A percentile compares a stretch with the other conserved stretches of the same genome.
These are phyloP conservation scores for Aspergillus sclerotioniger DNA, from an alignment of 495 filamentous ascomycete species.

Conservation along the genomic window DNA sequence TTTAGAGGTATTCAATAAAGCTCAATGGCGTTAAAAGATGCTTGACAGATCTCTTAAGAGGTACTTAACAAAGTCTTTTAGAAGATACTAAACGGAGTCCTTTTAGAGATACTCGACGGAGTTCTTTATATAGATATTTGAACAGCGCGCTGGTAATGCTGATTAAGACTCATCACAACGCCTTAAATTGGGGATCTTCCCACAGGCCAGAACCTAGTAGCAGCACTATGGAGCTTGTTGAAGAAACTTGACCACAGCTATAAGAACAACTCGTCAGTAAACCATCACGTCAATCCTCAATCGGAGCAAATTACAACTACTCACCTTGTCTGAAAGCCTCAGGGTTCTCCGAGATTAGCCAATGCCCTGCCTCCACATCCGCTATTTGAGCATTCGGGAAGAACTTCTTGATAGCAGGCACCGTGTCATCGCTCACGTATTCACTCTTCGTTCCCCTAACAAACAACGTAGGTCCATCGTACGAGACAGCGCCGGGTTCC, in stretches of 20 bases:
- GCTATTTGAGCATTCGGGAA: slow-evolving; percentile 78
- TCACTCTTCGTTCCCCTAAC: slow-evolving; percentile 77
- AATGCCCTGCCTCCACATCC: slow-evolving; percentile 88
- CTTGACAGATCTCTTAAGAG: too few relatives aligned
- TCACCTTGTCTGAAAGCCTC: slow-evolving; percentile 79
- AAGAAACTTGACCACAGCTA: slow-evolving; percentile 44
- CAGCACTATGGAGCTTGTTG: slow-evolving; percentile 17
- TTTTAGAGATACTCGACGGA: too few relatives aligned
- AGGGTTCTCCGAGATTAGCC: slow-evolving; percentile 92
- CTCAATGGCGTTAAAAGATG: too few relatives aligned
- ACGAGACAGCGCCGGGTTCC: slow-evolving; percentile 52
- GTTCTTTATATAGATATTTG: too few relatives aligned
- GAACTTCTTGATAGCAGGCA: slow-evolving; percentile 84
- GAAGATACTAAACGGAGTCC: too few relatives aligned
- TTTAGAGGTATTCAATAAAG: too few relatives aligned
- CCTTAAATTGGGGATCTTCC: too few relatives aligned
- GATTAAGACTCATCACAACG: too few relatives aligned
- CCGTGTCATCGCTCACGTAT: slow-evolving; percentile 84
- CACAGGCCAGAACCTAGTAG: too few relatives aligned
- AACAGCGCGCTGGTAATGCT: too few relatives aligned
- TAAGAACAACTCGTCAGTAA: slow-evolving; percentile 15
- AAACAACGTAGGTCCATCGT: slow-evolving; percentile 76
- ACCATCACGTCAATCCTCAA: not conserved
- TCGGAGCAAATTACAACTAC: slow-evolving; percentile 21
- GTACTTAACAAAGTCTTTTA: too few relatives aligned